Percentiles rank a stretch among this genome's conserved stretches.
Conservation (phyloP, 768 basidiomycete species). For the Melanogaster broomeanus region DNA sequence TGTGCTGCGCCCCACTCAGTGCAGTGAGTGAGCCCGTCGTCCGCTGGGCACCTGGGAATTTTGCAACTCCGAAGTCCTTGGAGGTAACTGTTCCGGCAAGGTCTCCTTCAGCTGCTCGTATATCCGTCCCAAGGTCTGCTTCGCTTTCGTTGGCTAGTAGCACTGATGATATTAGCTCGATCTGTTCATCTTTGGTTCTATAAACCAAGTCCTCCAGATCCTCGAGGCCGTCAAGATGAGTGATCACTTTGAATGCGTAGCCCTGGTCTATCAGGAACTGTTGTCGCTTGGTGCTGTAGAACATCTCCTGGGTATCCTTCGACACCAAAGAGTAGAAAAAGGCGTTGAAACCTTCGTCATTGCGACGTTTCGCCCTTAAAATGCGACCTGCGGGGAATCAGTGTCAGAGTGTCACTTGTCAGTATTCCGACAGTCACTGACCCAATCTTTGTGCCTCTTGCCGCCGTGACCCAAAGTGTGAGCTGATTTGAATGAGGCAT, state of each 20-base stretch:
- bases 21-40: conserved; percentile 82
- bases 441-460: conserved; percentile 98
- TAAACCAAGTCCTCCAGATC: conserved; percentile 88
- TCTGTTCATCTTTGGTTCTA: conserved; percentile 88
- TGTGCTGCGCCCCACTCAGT: conserved; percentile 86
- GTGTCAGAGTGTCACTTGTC: conserved; percentile 14
- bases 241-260: conserved; percentile 99
- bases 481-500: conserved; percentile 98
- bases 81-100: conserved; percentile 84
- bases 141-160: conserved; percentile 88
- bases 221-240: conserved; percentile 92
- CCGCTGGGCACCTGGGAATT: conserved; percentile 68
- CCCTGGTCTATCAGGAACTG: conserved; percentile 99
- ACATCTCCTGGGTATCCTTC: conserved; percentile 99
- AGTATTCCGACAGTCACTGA: conserved; percentile 35
- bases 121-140: conserved; percentile 84
- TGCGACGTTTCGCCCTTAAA: conserved; percentile 92
- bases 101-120: conserved; percentile 82
- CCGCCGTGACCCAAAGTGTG: conserved; percentile 96
- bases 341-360: conserved; percentile 99
- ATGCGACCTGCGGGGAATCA: conserved; percentile 70
- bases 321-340: conserved; percentile 99
- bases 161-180: conserved; percentile 93
- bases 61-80: conserved; percentile 75
- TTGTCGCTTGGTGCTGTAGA: conserved; percentile 97